phyloP scores from a whole-genome alignment of 192 early-diverging fungal species.

The Martensiomyces pterosporus region DNA sequence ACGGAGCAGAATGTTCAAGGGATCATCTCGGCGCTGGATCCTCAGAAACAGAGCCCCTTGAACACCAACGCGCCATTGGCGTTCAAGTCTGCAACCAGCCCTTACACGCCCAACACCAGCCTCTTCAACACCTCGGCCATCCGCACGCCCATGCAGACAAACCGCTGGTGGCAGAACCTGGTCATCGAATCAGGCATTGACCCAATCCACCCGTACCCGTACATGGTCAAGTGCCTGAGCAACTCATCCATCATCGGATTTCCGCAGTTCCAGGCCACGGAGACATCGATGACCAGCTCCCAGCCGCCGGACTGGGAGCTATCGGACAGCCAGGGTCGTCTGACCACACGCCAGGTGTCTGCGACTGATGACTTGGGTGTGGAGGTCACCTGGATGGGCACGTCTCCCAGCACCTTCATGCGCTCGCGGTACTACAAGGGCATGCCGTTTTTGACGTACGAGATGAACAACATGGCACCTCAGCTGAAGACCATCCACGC shows the following conservation, averaged over 20 bases:
- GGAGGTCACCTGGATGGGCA: conserved; percentile 33
- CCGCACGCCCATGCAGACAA: conserved; percentile 33
- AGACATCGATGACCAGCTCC: conserved; percentile 17
- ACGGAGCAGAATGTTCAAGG: conserved; percentile 16
- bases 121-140: conserved; percentile 20
- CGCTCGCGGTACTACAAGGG: conserved; percentile 52
- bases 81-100: conserved; percentile 6
- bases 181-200: conserved; percentile 29
- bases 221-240: conserved; percentile 28
- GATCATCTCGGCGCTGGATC: conserved; percentile 28
- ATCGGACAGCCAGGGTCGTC: conserved; percentile 8
- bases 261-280: conserved; percentile 19
- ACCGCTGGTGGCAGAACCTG: conserved; percentile 53
- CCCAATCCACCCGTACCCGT: conserved; percentile 50
- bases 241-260: conserved; percentile 29
- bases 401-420: conserved; percentile 24
- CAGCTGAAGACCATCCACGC: conserved; percentile 41
- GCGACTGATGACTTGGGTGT: conserved; percentile 43
- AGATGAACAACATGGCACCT: conserved; percentile 31
- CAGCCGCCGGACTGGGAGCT: conserved; percentile 30
- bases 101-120: conserved; percentile 27
- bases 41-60: conserved; percentile 33
- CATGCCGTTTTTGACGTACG: conserved; percentile 48
- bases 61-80: conserved; percentile 8
- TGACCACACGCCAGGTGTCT: conserved; percentile 33